These are phyloP conservation scores for Saccharomyces cerevisiae DNA, from an alignment of 805 yeast species.

Conservation along the genomic window DNA sequence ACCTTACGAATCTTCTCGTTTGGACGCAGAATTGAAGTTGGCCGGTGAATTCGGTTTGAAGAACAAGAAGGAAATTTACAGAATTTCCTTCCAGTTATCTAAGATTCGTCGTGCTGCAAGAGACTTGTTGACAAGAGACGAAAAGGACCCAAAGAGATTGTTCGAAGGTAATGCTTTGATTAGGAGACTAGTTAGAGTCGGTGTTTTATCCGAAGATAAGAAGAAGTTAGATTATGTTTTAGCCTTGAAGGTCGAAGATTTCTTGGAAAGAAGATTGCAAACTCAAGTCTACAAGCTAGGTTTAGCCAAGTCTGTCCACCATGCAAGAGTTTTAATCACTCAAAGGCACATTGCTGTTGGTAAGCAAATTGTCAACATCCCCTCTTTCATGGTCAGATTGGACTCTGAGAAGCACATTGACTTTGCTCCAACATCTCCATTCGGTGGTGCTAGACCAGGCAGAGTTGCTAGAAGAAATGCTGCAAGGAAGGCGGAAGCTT, in stretches of 20 bases:
- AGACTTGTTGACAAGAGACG: conserved; percentile 98
- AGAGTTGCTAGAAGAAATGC: conserved; percentile 96
- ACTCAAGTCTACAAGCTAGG: conserved; percentile 99
- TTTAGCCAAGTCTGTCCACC: conserved; percentile 98
- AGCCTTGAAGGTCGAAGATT: conserved; percentile 96
- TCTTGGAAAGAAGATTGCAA: conserved; percentile 99
- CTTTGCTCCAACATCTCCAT: conserved; percentile 97
- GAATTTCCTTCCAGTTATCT: conserved; percentile 98
- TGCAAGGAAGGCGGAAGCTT: conserved; percentile 49
- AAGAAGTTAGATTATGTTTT: conserved; percentile 99
- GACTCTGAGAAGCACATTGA: conserved; percentile 99
- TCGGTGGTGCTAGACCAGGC: conserved; percentile 99
- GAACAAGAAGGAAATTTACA: conserved; percentile 99
- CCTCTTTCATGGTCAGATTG: conserved; percentile 99
- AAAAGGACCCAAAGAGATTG: conserved; percentile 99
- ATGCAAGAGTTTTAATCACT: conserved; percentile 96
- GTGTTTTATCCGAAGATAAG: conserved; percentile 98
- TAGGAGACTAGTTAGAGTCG: conserved; percentile 98
- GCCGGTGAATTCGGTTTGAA: conserved; percentile 99
- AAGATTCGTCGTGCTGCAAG: conserved; percentile 99
- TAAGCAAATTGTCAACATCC: conserved; percentile 97
- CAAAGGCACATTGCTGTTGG: conserved; percentile 99
- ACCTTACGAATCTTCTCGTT: conserved; percentile 98
- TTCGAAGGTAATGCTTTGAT: conserved; percentile 99
- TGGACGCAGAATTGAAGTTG: conserved; percentile 97